Evolutionary conservation across 768 basidiomycete genomes (phyloP), one percentile per base, ranked within the genome.

Genomic region (Mrakia frigida): DNA sequence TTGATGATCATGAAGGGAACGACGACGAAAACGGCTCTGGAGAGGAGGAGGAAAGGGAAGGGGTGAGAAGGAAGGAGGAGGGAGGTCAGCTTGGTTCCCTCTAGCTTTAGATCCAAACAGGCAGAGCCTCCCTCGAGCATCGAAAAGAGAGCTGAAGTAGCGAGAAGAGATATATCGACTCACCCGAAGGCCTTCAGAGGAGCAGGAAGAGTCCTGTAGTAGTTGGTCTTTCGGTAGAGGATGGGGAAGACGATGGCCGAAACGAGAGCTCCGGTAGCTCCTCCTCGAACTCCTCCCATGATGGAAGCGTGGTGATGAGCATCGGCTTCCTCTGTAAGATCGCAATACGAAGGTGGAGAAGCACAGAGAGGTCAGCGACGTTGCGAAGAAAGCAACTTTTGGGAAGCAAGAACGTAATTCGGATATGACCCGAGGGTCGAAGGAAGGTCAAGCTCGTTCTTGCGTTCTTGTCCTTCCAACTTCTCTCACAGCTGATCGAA

Each of bases 161-260:
- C 18, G 28, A 18, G 3, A 31, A 23, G 33, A 68, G 10, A 28
- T 23, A 43, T 5, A 13, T 11, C 6, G 33, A 41, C 68, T 35
- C 39, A 69, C 68, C 68, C 70, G 43, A 71, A 71, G 14, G 70
- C 70, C 53, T 71, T 71, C 9, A 71, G 43, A 25, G 70, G 70
- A 6, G 53, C 23, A 18, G 70, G 70, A 28, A 53, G 46, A 46
- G 53, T 53, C 43, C 28, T 46, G 70, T 71, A 71, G 70, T 71
- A 71, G 43, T 31, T 31, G 21, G 70, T 50, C 4, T 28, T 39
- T 6, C 41, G 16, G 70, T 71, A 71, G 43, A 41, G 28, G 70
- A 71, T 50, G 23, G 70, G 70, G n/a, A 71, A 33, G 46, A 71
- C n/a, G 70, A 53, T 53, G 43, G 41, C 7, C 31, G 70, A 71